These are phyloP conservation scores for Gigaspora rosea DNA, from an alignment of 192 early-diverging fungal species.

Conservation along the genomic window DNA sequence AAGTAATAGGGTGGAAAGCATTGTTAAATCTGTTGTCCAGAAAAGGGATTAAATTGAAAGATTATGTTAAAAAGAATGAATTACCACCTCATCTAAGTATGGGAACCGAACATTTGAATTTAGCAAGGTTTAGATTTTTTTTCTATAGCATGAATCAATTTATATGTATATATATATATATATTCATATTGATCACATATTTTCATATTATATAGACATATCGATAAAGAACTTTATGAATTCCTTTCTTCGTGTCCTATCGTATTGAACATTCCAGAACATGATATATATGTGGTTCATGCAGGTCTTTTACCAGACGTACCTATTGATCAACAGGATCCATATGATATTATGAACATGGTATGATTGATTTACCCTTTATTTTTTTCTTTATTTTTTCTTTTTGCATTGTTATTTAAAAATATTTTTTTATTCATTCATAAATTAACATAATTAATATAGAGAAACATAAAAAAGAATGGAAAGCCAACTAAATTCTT, in stretches of 20 bases:
- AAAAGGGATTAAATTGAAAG: neutral
- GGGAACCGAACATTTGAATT: conserved; percentile 33
- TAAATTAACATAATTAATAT: conserved; percentile 45
- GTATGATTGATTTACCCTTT: conserved; percentile 33
- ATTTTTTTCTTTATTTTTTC: neutral
- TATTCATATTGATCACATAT: neutral
- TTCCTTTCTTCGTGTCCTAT: conserved; percentile 39
- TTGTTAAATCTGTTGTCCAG: conserved; percentile 46
- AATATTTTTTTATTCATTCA: conserved; percentile 19
- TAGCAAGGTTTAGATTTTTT: conserved; percentile 40
- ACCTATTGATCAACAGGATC: conserved; percentile 51
- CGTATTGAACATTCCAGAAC: conserved; percentile 41
- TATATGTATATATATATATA: neutral
- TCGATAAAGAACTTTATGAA: conserved; percentile 34
- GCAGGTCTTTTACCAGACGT: conserved; percentile 62
- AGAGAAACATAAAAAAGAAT: conserved; percentile 50
- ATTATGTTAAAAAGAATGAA: conserved; percentile 10
- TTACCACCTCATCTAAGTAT: conserved; percentile 39
- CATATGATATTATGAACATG: conserved; percentile 63
- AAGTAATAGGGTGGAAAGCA: conserved; percentile 59
- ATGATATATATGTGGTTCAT: conserved; percentile 64
- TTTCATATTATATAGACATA: neutral
- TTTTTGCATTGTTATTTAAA: conserved; percentile 34
- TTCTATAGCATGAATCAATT: neutral
- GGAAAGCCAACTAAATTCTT: conserved; percentile 42